These are phyloP conservation scores for Fusarium pseudograminearum DNA, from an alignment of 2,329 filamentous ascomycete species.

Conservation along the genomic window DNA sequence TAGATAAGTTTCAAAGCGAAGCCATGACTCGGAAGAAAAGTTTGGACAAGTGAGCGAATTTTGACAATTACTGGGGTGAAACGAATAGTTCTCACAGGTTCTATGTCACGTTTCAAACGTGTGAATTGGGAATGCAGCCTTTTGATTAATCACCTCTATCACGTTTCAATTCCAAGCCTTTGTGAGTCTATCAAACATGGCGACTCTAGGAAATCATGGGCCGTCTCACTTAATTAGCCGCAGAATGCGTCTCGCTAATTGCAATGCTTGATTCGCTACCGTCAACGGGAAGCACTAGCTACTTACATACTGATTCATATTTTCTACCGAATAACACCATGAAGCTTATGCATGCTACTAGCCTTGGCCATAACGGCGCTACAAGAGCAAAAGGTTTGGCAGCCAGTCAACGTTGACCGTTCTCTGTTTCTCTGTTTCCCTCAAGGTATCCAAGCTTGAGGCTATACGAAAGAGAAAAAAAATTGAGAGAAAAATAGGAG, in stretches of 20 bases:
- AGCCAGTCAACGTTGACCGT: not conserved
- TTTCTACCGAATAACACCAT: conserved; percentile 9
- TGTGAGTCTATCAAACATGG: not conserved
- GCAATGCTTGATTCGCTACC: conserved; percentile 28
- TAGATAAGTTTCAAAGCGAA: not conserved
- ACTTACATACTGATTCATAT: not conserved
- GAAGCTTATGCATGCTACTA: conserved; percentile 16
- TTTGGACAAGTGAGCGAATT: conserved; percentile 14
- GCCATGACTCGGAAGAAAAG: conserved; percentile 29
- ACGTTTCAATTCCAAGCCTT: not conserved
- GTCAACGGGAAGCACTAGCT: conserved; percentile 2
- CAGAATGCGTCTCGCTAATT: conserved; percentile 16
- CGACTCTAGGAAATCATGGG: not conserved
- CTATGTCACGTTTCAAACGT: conserved; percentile 2
- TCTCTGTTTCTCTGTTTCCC: not conserved
- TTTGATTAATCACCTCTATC: not conserved
- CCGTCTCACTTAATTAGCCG: not conserved
- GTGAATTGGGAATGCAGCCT: not conserved
- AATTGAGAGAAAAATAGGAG: not conserved
- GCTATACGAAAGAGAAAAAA: not conserved
- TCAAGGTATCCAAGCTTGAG: not conserved
- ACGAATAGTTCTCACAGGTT: not conserved
- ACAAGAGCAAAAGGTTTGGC: not conserved
- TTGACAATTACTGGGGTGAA: not conserved
- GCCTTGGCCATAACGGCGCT: not conserved